Evolutionary conservation across 1,284 basidiomycete genomes (phyloP), one percentile per base, ranked within the genome.

Genomic region (Cryptococcus sp.): DNA sequence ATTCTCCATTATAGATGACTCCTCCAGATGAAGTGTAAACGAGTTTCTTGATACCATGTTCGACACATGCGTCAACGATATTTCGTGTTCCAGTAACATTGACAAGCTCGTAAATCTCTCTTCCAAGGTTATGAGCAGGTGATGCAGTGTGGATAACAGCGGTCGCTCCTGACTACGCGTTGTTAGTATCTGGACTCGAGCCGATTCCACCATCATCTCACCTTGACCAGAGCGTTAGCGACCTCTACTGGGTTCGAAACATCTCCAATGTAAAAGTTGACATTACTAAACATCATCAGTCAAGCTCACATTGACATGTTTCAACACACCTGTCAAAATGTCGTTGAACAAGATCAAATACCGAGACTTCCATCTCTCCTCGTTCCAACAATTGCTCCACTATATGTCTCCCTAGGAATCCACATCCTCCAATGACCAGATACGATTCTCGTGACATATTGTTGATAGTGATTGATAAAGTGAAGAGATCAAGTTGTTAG

Each of bases 131-230:
- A 50, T 86, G 85, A 6, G 85, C 84, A 4, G 95, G 95, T 4
- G 94, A 96, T 15, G 94, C 95, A 7, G 94, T 98, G 76, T 98
- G 95, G 65, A 98, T 93, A 58, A 98, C 88, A 65, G 88, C 88
- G 2, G 88, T 90, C 41, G 89, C 82, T 49, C 84, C 84, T 60
- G 86, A 86, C 88, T 92, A 63, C 0, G n/a, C 15, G 36, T 6
- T 5, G 37, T 10, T 11, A 56, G 47, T 32, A 23, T 34, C 42
- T 15, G 32, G 42, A 41, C 35, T 34, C 35, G 13, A 43, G 3
- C 3, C 6, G 10, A 78, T 23, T 23, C 23, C 23, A 23, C 23
- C 23, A 23, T 23, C 23, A 23, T 23, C 82, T 35, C 57, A 88
- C 90, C 81, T 88, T 88, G 67, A 79, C 79, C 53, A 96, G 74